A percentile compares a stretch with the other conserved stretches of the same genome.
These are phyloP conservation scores for Pugionium cornutum DNA, from an alignment of 345 rosid genomes.

Conservation along the genomic window DNA sequence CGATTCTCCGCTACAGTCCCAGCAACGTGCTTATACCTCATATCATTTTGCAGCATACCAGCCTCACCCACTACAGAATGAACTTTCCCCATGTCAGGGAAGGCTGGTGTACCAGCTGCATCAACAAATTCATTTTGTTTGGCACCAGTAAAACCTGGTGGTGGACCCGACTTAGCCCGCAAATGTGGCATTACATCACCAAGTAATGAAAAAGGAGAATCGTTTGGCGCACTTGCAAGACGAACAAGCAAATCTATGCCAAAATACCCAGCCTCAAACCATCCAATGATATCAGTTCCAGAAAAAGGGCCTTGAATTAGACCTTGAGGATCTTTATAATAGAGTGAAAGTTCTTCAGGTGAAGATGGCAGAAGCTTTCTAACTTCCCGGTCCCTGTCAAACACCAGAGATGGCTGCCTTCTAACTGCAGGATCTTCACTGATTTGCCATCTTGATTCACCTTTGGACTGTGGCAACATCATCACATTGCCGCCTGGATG, in stretches of 20 bases:
- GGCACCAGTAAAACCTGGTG: constrained; percentile 84
- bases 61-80: constrained; percentile 48
- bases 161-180: constrained; percentile 93
- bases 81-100: constrained; percentile 50
- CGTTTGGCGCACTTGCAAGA: constrained; percentile 64
- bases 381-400: constrained; percentile 75
- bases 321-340: constrained; percentile 96
- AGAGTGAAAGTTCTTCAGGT: constrained; percentile 74
- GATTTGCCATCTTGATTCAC: constrained; percentile 56
- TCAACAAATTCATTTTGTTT: constrained; percentile 66
- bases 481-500: constrained; percentile 50
- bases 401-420: constrained; percentile 61
- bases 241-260: constrained; percentile 89
- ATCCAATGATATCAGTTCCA: constrained; percentile 89
- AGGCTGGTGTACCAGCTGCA: constrained; percentile 49
- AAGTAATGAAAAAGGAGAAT: constrained; percentile 68
- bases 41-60: constrained; percentile 60
- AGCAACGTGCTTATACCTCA: constrained; percentile 53
- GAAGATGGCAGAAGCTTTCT: constrained; percentile 57
- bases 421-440: constrained; percentile 56
- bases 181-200: constrained; percentile 99
- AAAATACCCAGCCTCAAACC: constrained; percentile 98
- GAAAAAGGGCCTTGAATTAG: constrained; percentile 87
- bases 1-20: constrained; percentile 85
- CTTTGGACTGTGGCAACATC: constrained; percentile 50